Evolutionary conservation across 2,329 filamentous ascomycete species (phyloP).

Genomic region (Coleophoma eucalyptorum): DNA sequence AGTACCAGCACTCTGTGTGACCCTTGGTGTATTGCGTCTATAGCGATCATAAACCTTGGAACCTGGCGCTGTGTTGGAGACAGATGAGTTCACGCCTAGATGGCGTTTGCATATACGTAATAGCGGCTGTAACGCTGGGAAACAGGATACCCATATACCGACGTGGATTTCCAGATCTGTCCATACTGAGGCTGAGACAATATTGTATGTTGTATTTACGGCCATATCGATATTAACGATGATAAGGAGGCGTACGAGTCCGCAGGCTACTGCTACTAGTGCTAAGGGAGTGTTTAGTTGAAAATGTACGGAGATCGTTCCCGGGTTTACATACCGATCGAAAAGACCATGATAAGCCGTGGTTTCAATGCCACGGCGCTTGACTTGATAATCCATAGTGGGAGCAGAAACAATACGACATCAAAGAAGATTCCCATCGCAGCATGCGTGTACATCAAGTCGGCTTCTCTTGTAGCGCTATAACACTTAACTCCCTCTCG

Average conservation of each 20-base stretch:
- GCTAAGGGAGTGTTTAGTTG: too few relatives aligned
- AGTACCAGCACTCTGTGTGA: background rate
- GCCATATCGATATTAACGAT: conserved; percentile 27
- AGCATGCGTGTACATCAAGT: conserved; percentile 27
- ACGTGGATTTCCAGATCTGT: conserved; percentile 37
- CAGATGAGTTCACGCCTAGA: conserved; percentile 18
- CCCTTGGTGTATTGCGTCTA: background rate
- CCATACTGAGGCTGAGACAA: conserved; percentile 32
- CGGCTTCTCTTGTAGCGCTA: background rate
- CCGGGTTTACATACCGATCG: too few relatives aligned
- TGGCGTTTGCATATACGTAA: conserved; percentile 26
- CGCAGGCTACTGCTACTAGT: background rate
- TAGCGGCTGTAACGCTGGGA: conserved; percentile 35
- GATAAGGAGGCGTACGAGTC: conserved; percentile 26
- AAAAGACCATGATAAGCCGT: conserved; percentile 15
- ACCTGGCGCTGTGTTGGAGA: background rate
- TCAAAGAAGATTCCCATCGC: conserved; percentile 30
- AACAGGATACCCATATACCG: conserved; percentile 39
- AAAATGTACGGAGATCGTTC: too few relatives aligned
- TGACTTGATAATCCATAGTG: conserved; percentile 31
- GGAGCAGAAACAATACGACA: conserved; percentile 29
- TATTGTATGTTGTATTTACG: conserved; percentile 31
- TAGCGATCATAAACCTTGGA: background rate
- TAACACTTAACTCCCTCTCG: conserved; percentile 21
- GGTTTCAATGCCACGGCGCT: conserved; percentile 28